Evolutionary conservation across 2,329 filamentous ascomycete species (phyloP).

Genomic region (Aspergillus viridinutans): DNA sequence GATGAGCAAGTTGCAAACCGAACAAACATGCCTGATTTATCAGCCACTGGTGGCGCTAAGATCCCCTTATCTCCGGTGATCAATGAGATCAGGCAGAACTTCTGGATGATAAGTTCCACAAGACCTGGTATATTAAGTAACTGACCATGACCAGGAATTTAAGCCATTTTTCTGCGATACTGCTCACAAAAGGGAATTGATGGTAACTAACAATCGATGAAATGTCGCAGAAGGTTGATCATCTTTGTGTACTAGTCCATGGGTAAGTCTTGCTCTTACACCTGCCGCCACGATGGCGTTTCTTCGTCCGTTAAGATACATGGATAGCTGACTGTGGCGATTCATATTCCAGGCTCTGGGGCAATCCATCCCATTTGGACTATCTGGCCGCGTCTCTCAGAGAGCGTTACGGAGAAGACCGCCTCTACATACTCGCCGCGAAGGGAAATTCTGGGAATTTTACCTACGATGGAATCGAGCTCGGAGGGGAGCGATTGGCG

Average conservation of each 20-base stretch:
- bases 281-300: conserved; percentile 8
- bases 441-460: conserved; percentile 55
- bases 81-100: background rate
- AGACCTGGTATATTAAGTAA: background rate
- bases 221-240: conserved; percentile 36
- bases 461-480: conserved; percentile 64
- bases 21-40: background rate
- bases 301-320: background rate
- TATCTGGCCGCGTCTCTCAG: conserved; percentile 51
- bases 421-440: conserved; percentile 53
- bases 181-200: conserved; percentile 5
- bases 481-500: conserved; percentile 63
- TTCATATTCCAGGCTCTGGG: conserved; percentile 50
- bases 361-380: conserved; percentile 55
- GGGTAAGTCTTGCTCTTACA: conserved; percentile 42
- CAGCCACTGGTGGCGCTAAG: background rate
- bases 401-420: conserved; percentile 46
- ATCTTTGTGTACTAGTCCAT: conserved; percentile 60
- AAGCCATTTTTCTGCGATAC: background rate
- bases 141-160: background rate
- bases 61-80: background rate
- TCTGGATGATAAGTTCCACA: background rate
- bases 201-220: background rate
- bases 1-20: background rate
- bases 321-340: background rate